Evolutionary conservation across 106 monocot genomes (phyloP).

Genomic region (Agapanthus africanus): DNA sequence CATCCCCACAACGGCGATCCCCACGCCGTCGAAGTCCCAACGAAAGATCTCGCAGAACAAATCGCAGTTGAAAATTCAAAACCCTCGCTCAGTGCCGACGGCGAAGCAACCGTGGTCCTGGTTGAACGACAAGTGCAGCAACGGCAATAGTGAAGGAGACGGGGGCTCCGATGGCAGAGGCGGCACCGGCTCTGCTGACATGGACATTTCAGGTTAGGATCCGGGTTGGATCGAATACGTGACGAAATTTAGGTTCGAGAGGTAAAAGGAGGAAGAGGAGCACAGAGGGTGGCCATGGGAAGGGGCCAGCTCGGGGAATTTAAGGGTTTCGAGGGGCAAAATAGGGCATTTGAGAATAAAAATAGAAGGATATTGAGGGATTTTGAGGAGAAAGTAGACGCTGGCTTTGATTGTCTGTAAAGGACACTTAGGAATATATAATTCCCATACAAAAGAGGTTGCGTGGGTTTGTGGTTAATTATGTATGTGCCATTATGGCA

Average conservation of each 20-base stretch:
- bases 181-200: not conserved
- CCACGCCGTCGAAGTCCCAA: constrained; percentile 70
- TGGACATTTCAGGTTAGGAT: not conserved
- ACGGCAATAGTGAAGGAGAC: not conserved
- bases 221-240: constrained; percentile 8
- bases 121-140: constrained; percentile 88
- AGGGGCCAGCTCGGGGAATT: not conserved
- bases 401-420: not conserved
- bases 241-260: constrained; percentile 1
- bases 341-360: not conserved
- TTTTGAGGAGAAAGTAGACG: too few species aligned
- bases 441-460: too few species aligned
- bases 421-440: not conserved
- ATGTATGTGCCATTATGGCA: too few species aligned
- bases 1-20: constrained; percentile 90
- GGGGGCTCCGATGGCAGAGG: not conserved
- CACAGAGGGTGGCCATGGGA: constrained; percentile 26
- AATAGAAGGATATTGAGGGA: not conserved
- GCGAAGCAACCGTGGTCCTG: constrained; percentile 97
- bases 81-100: constrained; percentile 69
- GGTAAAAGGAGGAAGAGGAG: constrained; percentile 1
- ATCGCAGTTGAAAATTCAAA: constrained; percentile 97
- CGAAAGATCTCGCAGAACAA: constrained; percentile 97
- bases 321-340: not conserved
- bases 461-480: too few species aligned